Conservation (phyloP, 2,329 filamentous ascomycete species). For the Phialophora chinensis region DNA sequence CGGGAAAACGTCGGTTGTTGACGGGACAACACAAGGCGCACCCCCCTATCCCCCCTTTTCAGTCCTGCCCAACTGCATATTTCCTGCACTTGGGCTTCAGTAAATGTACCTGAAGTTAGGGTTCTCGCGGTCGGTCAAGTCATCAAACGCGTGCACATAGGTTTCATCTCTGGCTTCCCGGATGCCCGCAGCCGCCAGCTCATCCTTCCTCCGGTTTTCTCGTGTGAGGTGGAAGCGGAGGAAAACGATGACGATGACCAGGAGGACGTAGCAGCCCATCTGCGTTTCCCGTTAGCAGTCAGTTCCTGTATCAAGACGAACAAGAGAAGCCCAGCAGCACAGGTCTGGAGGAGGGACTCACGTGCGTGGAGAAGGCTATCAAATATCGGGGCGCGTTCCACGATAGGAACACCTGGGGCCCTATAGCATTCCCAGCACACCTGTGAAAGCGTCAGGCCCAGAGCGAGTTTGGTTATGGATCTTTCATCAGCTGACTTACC, state of each 20-base stretch:
- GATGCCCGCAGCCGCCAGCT: background rate
- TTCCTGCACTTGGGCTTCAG: background rate
- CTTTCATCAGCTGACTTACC: slow-evolving; percentile 53
- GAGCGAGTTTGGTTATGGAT: background rate
- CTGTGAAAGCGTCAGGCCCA: background rate
- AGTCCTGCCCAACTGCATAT: too few species aligned
- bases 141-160: slow-evolving; percentile 61
- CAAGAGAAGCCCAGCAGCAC: background rate
- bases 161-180: background rate
- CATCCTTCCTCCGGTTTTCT: background rate
- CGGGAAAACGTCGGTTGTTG: slow-evolving; percentile 2
- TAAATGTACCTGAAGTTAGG: slow-evolving; percentile 68
- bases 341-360: background rate
- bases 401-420: background rate
- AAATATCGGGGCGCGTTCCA: background rate
- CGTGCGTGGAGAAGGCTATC: background rate
- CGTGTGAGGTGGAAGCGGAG: background rate
- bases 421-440: slow-evolving; percentile 65
- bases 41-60: background rate
- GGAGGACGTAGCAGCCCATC: background rate
- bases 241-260: background rate
- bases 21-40: background rate
- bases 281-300: background rate
- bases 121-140: slow-evolving; percentile 72
- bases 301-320: background rate